Percentiles rank a stretch among this genome's conserved stretches.
Evolutionary conservation across 306 rosid genomes (phyloP).

Genomic region (Amphicarpaea edgeworthii): DNA sequence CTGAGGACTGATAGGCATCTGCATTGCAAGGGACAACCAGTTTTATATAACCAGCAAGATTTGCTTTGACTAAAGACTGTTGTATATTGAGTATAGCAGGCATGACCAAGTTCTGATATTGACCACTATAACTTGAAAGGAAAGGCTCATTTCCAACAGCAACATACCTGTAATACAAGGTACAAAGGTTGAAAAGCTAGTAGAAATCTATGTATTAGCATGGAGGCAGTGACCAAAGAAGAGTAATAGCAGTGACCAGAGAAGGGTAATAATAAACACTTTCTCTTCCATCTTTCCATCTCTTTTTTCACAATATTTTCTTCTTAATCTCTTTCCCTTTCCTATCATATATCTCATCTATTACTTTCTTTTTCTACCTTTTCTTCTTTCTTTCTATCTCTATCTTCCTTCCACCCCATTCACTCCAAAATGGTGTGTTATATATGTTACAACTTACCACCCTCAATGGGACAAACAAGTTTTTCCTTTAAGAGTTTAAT

Average conservation of each 20-base stretch:
- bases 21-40: slow-evolving; percentile 97
- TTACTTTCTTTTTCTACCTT: background rate
- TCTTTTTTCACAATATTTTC: background rate
- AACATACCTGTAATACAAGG: slow-evolving; percentile 67
- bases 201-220: slow-evolving; percentile 13
- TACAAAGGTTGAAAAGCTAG: slow-evolving; percentile 26
- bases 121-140: slow-evolving; percentile 82
- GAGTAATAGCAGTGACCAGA: background rate
- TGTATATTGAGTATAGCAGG: slow-evolving; percentile 82
- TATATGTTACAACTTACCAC: too few relatives aligned
- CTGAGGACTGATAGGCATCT: slow-evolving; percentile 81
- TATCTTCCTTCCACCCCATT: background rate
- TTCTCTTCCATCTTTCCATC: background rate
- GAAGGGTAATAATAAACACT: background rate
- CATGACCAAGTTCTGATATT: slow-evolving; percentile 74
- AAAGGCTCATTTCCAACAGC: slow-evolving; percentile 99
- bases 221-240: background rate
- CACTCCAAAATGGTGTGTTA: background rate
- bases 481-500: background rate
- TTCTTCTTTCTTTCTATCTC: background rate
- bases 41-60: slow-evolving; percentile 87
- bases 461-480: background rate
- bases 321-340: background rate
- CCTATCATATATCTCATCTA: background rate
- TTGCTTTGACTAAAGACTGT: slow-evolving; percentile 81